Evolutionary conservation across 345 rosid genomes (phyloP).

Genomic region (Psidium friedrichsthalianum): DNA sequence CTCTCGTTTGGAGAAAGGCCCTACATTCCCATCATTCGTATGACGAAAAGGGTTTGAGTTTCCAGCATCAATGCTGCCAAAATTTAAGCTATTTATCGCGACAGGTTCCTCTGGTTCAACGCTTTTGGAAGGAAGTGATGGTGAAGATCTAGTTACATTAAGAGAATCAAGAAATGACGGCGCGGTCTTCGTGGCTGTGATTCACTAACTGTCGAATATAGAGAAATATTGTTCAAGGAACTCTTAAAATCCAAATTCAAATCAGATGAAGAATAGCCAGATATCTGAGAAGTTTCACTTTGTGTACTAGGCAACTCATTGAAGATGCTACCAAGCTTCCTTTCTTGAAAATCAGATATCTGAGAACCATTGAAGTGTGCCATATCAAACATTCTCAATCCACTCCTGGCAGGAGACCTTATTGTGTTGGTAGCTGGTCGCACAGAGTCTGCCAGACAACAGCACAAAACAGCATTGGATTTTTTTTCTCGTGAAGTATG

Average conservation of each 20-base stretch:
- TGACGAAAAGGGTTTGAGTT: slow-evolving; percentile 8
- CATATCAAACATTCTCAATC: slow-evolving; percentile 12
- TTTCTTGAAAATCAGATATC: slow-evolving; percentile 17
- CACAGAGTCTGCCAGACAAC: slow-evolving; percentile 25
- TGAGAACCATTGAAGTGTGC: slow-evolving; percentile 10
- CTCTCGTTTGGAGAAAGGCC: slow-evolving; percentile 14
- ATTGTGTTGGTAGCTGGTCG: slow-evolving; percentile 21
- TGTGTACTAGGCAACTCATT: slow-evolving; percentile 24
- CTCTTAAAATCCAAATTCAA: slow-evolving; percentile 27
- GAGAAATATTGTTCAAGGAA: slow-evolving; percentile 22
- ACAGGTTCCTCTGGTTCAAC: slow-evolving; percentile 20
- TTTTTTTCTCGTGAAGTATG: neutral
- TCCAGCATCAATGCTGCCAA: slow-evolving; percentile 20
- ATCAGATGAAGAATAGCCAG: slow-evolving; percentile 28
- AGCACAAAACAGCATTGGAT: neutral
- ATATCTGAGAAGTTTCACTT: slow-evolving; percentile 14
- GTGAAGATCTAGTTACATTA: slow-evolving; percentile 42
- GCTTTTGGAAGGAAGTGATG: slow-evolving; percentile 28
- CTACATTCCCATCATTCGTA: slow-evolving; percentile 10
- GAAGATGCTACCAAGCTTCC: slow-evolving; percentile 31
- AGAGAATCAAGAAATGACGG: slow-evolving; percentile 88
- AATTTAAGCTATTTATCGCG: slow-evolving; percentile 19
- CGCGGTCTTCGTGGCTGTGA: slow-evolving; percentile 51
- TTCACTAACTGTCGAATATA: slow-evolving; percentile 32
- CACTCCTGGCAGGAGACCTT: slow-evolving; percentile 30